Evolutionary conservation across 768 basidiomycete genomes (phyloP).

Genomic region (Tylopilus subfusipes): DNA sequence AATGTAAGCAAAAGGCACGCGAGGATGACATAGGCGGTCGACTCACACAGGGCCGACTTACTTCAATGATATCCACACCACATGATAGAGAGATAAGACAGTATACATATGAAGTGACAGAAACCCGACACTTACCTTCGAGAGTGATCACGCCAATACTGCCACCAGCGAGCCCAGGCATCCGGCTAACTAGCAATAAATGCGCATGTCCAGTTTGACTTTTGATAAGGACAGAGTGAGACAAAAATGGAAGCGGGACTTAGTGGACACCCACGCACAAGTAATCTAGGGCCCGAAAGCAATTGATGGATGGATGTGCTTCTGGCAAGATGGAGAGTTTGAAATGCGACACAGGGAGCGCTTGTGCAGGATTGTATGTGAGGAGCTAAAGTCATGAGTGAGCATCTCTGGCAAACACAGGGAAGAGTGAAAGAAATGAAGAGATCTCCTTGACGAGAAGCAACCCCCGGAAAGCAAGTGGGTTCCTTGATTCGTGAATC

Average conservation of each 20-base stretch:
- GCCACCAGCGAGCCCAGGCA: slow-evolving; percentile 82
- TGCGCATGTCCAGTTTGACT: slow-evolving; percentile 96
- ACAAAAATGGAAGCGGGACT: not conserved
- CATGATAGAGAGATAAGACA: not conserved
- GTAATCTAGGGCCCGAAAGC: slow-evolving; percentile 92
- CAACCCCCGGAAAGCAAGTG: slow-evolving; percentile 72
- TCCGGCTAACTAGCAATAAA: slow-evolving; percentile 77
- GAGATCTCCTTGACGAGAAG: slow-evolving; percentile 77
- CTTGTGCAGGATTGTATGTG: slow-evolving; percentile 82
- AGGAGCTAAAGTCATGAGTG: slow-evolving; percentile 54
- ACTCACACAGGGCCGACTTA: slow-evolving; percentile 17
- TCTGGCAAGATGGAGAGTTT: slow-evolving; percentile 84
- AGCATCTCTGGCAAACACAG: not conserved
- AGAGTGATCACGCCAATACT: slow-evolving; percentile 90
- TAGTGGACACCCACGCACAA: slow-evolving; percentile 51
- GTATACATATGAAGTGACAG: not conserved
- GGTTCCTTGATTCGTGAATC: slow-evolving; percentile 69
- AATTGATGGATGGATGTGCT: slow-evolving; percentile 83
- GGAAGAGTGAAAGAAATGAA: too few species aligned
- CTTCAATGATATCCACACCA: slow-evolving; percentile 69
- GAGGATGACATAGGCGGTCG: not conserved
- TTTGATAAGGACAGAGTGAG: slow-evolving; percentile 50
- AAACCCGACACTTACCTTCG: slow-evolving; percentile 48
- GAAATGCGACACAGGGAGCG: slow-evolving; percentile 70
- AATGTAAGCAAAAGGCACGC: not conserved